Evolutionary conservation across 176 grass and related monocot genomes (phyloP), one percentile per base, ranked within the genome.

Genomic region (Leersia perrieri): DNA sequence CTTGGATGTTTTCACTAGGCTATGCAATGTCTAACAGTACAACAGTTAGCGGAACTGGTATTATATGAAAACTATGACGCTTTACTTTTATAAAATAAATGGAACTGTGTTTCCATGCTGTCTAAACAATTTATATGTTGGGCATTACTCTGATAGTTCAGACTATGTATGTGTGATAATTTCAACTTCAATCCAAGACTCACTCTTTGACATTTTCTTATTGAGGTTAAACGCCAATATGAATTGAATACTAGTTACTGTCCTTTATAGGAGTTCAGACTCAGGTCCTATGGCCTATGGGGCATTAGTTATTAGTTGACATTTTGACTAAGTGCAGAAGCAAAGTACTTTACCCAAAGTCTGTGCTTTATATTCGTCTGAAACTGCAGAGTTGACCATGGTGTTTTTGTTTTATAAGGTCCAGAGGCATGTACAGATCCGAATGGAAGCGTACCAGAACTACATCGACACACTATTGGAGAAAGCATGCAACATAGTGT

Each of bases 381-480:
- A 53, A 70, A 69, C 32, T 41, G 16, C 15, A 23, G 2, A 11
- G 26, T 10, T 62, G 25, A 60, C 53, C 66, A 11, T 20, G 66
- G 71, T 35, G 18, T 10, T 63, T 42, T 15, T 65, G 20, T 22
- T 62, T 82, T 13, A 75, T 27, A 80, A 92, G 93, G 87, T 96
- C 58, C 90, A 96, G 76, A 96, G 90, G 82, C 93, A 90, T 49
- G 86, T 96, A 60, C 93, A 92, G 70, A 92, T 96, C 34, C 66
- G 93, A 84, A 90, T 83, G 66, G 93, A 88, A 63, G 90, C 87
- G 7, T 87, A 92, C 58, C 77, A 88, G 32, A 95, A 92, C 60
- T 95, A 95, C 82, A 90, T 92, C 0, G 79, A 95, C 57, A 73
- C 93, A 20, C 82, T 95, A 79, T 75, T 95, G 26, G 88, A 91